These are phyloP conservation scores for Aspergillus heteromorphus DNA, from an alignment of 495 filamentous ascomycete genomes.

Conservation along the genomic window DNA sequence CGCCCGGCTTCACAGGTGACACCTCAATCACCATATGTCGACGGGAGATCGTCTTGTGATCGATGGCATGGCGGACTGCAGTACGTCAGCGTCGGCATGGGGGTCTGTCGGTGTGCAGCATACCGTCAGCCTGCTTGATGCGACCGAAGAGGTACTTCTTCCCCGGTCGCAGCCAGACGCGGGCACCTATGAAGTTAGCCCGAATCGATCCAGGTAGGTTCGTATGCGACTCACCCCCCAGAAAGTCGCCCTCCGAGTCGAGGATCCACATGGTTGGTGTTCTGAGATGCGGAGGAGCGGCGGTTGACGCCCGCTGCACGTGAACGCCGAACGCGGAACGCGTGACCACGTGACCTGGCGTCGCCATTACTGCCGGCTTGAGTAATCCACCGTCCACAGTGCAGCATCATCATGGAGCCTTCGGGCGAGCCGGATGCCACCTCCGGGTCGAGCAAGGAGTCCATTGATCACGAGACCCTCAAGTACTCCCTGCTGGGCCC, in stretches of 20 bases:
- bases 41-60: conserved; percentile 75
- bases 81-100: background rate
- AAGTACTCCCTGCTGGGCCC: conserved; percentile 81
- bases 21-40: conserved; percentile 81
- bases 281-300: background rate
- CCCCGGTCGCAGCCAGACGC: conserved; percentile 76
- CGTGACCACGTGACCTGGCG: conserved; percentile 37
- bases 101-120: background rate
- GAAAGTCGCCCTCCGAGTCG: conserved; percentile 41
- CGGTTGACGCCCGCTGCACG: conserved; percentile 8
- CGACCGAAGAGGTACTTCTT: conserved; percentile 78
- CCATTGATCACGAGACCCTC: conserved; percentile 42
- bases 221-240: conserved; percentile 27
- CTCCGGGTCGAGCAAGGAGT: background rate
- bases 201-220: background rate
- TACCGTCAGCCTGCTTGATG: conserved; percentile 46
- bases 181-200: conserved; percentile 46
- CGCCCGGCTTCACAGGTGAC: conserved; percentile 55
- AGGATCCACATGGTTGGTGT: conserved; percentile 40
- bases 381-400: conserved; percentile 11
- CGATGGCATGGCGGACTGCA: conserved; percentile 54
- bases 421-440: conserved; percentile 14
- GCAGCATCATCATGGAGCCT: conserved; percentile 20
- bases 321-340: conserved; percentile 22
- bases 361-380: conserved; percentile 21